A percentile compares a stretch with the other conserved stretches of the same genome.
Conservation (phyloP, 1,284 basidiomycete genomes). For the Leccinum fallax region DNA sequence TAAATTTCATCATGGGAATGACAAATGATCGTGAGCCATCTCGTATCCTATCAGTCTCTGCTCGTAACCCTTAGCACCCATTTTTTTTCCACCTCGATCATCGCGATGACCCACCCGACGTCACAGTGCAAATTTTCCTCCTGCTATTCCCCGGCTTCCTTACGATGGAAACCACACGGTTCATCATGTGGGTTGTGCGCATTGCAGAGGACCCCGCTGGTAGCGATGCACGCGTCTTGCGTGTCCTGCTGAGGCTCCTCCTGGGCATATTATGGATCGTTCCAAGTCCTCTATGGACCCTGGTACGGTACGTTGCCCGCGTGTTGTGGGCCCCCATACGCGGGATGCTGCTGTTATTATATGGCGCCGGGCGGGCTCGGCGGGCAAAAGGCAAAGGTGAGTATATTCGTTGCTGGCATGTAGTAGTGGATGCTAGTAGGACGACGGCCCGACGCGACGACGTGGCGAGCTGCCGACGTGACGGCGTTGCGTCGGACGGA, state of each 20-base stretch:
- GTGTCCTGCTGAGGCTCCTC: constrained; percentile 1
- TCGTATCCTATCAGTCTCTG: not conserved
- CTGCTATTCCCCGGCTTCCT: no score
- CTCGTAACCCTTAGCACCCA: not conserved
- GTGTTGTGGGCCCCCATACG: constrained; percentile 17
- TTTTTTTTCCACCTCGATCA: no score
- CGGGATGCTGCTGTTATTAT: constrained; percentile 14
- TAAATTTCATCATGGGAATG: not conserved
- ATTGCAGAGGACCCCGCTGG: not conserved
- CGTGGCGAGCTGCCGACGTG: not conserved
- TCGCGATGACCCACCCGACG: no score
- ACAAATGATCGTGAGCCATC: not conserved
- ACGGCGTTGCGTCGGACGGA: not conserved
- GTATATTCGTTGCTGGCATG: not conserved
- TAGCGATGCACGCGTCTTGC: constrained; percentile 12
- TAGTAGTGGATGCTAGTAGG: not conserved
- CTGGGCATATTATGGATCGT: not conserved
- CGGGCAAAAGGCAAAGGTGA: not conserved
- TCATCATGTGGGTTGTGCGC: no score
- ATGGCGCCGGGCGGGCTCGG: constrained; percentile 20
- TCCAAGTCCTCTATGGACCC: constrained; percentile 1
- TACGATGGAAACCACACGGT: no score
- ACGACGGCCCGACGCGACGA: not conserved
- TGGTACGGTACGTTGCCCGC: not conserved
- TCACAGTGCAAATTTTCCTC: no score